Percentiles rank a stretch among this genome's conserved stretches.
Conservation (phyloP, 345 rosid species). For the Jatropha curcas region DNA sequence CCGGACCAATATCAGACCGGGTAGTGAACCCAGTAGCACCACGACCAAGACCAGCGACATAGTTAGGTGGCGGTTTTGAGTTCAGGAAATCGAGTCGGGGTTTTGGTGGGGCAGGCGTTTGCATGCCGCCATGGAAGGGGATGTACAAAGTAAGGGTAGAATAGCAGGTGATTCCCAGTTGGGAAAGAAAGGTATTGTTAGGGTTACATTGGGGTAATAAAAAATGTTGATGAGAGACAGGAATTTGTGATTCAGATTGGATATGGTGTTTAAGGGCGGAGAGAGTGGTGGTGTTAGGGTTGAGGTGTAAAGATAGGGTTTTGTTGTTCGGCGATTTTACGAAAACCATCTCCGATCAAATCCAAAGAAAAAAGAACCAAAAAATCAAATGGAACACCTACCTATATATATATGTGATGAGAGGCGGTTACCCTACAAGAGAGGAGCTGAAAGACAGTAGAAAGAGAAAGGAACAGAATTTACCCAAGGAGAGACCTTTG, state of each 20-base stretch:
- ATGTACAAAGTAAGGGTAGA: conserved; percentile 55
- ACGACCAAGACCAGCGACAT: conserved; percentile 95
- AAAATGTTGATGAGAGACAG: conserved; percentile 41
- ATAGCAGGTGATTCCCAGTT: conserved; percentile 46
- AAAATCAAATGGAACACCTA: too few relatives aligned
- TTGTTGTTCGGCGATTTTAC: conserved; percentile 49
- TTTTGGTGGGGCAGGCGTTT: conserved; percentile 49
- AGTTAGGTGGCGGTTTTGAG: conserved; percentile 79
- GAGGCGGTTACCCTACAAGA: too few relatives aligned
- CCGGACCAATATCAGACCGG: conserved; percentile 95
- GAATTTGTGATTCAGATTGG: conserved; percentile 43
- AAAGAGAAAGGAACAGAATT: too few relatives aligned
- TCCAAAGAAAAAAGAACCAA: not conserved
- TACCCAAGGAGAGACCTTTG: too few relatives aligned
- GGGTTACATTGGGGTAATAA: conserved; percentile 26
- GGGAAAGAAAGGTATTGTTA: conserved; percentile 35
- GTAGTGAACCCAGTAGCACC: conserved; percentile 98
- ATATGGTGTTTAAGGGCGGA: conserved; percentile 47
- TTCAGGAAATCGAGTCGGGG: conserved; percentile 85
- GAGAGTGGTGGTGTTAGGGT: conserved; percentile 58
- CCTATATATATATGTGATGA: too few relatives aligned
- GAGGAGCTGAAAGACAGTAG: too few relatives aligned
- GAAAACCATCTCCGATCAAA: conserved; percentile 70
- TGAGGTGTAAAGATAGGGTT: conserved; percentile 45
- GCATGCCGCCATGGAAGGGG: conserved; percentile 60